phyloP scores from a whole-genome alignment of 345 rosid species.

The Toxicodendron radicans region DNA sequence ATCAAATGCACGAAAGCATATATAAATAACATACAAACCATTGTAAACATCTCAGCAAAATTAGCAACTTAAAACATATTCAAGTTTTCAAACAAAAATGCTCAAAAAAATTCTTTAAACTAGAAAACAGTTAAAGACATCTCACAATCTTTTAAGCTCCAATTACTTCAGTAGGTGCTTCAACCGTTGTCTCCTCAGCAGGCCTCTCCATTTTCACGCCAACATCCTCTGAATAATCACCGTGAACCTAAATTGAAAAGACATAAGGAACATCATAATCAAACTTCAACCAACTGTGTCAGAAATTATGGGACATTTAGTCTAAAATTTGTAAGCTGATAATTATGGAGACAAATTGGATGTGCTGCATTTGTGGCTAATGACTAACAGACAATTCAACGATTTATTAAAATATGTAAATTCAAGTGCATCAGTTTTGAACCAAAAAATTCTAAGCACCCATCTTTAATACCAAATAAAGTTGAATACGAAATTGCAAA shows the following conservation, averaged over 20 bases:
- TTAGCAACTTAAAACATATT: constrained; percentile 16
- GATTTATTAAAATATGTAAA: background rate
- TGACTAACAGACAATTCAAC: too few relatives aligned
- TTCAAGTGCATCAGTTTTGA: background rate
- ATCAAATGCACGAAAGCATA: background rate
- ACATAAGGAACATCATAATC: background rate
- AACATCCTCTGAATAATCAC: constrained; percentile 79
- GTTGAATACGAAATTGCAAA: background rate
- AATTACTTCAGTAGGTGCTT: constrained; percentile 55
- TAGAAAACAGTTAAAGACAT: background rate
- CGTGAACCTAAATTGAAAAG: constrained; percentile 60
- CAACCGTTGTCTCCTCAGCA: constrained; percentile 65
- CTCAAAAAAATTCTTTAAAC: background rate
- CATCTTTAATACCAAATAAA: background rate
- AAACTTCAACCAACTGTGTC: too few relatives aligned
- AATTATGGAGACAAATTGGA: too few relatives aligned
- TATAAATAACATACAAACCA: constrained; percentile 20
- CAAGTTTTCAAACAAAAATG: constrained; percentile 9
- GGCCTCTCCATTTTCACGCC: constrained; percentile 83
- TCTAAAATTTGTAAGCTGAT: too few relatives aligned
- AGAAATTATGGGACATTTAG: too few relatives aligned
- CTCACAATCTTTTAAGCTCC: constrained; percentile 41
- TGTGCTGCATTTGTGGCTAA: too few relatives aligned
- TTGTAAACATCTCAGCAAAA: background rate
- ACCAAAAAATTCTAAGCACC: background rate